Evolutionary conservation across 805 yeast species (phyloP).

Genomic region (Lipomyces sp.): DNA sequence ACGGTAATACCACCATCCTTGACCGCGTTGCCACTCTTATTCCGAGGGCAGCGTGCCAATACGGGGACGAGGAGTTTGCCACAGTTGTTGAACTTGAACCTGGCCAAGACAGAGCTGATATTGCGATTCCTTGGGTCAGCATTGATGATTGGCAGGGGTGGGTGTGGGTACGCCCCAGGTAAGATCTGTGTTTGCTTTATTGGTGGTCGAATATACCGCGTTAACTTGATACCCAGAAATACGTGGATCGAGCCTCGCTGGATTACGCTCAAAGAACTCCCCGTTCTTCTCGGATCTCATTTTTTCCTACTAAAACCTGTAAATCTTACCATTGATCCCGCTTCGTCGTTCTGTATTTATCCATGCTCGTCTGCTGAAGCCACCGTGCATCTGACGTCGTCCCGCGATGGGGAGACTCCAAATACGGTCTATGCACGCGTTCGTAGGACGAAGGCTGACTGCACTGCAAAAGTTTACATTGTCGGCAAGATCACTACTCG

Average conservation of each 20-base stretch:
- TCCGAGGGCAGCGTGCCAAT: not conserved
- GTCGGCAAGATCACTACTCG: conserved; percentile 8
- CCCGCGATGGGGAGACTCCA: conserved; percentile 5
- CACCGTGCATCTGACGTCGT: conserved; percentile 8
- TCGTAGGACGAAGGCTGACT: conserved; percentile 6
- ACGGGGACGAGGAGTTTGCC: not conserved
- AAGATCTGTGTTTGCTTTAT: not conserved
- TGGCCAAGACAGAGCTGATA: not conserved
- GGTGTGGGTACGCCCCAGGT: conserved; percentile 8
- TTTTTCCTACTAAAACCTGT: conserved; percentile 14
- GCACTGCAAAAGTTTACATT: conserved; percentile 10
- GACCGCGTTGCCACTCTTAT: not conserved
- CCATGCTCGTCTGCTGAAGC: conserved; percentile 17
- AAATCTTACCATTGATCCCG: conserved; percentile 12
- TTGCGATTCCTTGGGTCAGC: not conserved
- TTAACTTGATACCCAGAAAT: not conserved
- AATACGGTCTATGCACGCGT: conserved; percentile 13
- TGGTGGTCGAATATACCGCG: too few relatives aligned
- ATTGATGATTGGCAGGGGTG: conserved; percentile 8
- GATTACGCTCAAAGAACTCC: conserved; percentile 11
- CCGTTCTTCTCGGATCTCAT: conserved; percentile 7
- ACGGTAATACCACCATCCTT: not conserved
- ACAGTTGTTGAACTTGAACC: not conserved
- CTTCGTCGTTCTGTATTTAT: conserved; percentile 11
- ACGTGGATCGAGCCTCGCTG: conserved; percentile 18